Base-by-base conservation (phyloP, 2,329 filamentous ascomycete species). In the Fusarium compactum region DNA sequence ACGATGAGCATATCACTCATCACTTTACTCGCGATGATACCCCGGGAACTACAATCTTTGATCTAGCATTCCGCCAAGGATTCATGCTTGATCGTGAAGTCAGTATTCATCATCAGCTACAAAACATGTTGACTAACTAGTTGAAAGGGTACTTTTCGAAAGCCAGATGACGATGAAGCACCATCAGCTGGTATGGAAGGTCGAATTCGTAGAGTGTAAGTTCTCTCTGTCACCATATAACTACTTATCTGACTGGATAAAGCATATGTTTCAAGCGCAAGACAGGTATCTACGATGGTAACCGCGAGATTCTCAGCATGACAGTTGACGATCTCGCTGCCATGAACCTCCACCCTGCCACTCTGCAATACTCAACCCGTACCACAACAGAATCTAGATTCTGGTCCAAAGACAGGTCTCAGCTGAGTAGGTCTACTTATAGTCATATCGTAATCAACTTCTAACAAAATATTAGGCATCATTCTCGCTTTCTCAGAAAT, bases 401-500 rank as follows among this genome's bases (percentile, higher is more conserved):
- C 56, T 82, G 80, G 80, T 81, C 80, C 32, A 78, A 78, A 22
- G 78, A 80, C 34, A 76, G 77, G 43, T 78, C 77, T 12, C 78
- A 78, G 29, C 65, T 82, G 52, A 82, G 79, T 79, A 27, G 51
- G 66, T 46, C 40, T 58, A 57, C 8, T 14, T 10, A 8, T 15
- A 11, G 11, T 6, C 15, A 6, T 22, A 22, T 14, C 12, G 1
- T 11, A 6, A 7, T 6, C 15, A 25, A 24, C 9, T 30, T 30
- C 65, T 75, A 25, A 76, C 30, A 7, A 7, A 7, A 15, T 8
- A 41, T 0, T 18, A 82, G 81, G 81, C 65, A 71, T 85, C 40
- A 82, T 84, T 54, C 76, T 85, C 54, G 81, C 82, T 34, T 85
- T 85, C 67, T 83, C 83, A 6, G 78, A 78, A 24, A 80, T 82